Evolutionary conservation across 2,329 filamentous ascomycete genomes (phyloP).

Genomic region (Mycogone perniciosa): DNA sequence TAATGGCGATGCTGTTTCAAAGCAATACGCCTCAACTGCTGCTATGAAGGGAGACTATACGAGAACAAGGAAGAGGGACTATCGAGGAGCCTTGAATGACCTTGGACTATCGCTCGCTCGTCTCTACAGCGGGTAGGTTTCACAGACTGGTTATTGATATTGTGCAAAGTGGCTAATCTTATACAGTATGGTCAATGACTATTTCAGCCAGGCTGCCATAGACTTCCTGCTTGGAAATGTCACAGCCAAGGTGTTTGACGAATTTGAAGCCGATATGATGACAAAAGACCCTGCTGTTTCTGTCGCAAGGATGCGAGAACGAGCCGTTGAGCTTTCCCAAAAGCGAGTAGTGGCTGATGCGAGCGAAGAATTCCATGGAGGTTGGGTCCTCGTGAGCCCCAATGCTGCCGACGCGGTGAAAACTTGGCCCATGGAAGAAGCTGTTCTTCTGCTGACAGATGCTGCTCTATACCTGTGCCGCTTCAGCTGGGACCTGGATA

Average conservation of each 20-base stretch:
- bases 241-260: slow-evolving; percentile 77
- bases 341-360: slow-evolving; percentile 79
- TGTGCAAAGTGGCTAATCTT: slow-evolving; percentile 41
- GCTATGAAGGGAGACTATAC: slow-evolving; percentile 97
- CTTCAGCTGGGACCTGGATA: slow-evolving; percentile 93
- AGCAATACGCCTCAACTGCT: slow-evolving; percentile 91
- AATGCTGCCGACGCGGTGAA: slow-evolving; percentile 61
- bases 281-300: slow-evolving; percentile 87
- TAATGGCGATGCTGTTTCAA: slow-evolving; percentile 92
- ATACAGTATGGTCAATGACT: slow-evolving; percentile 97
- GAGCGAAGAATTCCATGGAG: slow-evolving; percentile 78
- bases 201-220: slow-evolving; percentile 91
- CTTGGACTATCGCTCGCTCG: slow-evolving; percentile 80
- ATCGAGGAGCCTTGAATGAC: slow-evolving; percentile 85
- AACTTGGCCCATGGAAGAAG: slow-evolving; percentile 76
- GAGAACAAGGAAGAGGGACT: slow-evolving; percentile 81
- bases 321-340: slow-evolving; percentile 82
- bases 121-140: slow-evolving; percentile 58
- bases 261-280: slow-evolving; percentile 92
- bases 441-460: slow-evolving; percentile 80
- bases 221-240: slow-evolving; percentile 91
- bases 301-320: slow-evolving; percentile 73
- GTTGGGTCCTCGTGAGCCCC: slow-evolving; percentile 83
- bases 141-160: slow-evolving; percentile 11
- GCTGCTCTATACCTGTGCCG: slow-evolving; percentile 80